Percentiles rank a stretch among this genome's conserved stretches.
Evolutionary conservation across 106 monocot species (phyloP).

Genomic region (Hemerocallis citrina): DNA sequence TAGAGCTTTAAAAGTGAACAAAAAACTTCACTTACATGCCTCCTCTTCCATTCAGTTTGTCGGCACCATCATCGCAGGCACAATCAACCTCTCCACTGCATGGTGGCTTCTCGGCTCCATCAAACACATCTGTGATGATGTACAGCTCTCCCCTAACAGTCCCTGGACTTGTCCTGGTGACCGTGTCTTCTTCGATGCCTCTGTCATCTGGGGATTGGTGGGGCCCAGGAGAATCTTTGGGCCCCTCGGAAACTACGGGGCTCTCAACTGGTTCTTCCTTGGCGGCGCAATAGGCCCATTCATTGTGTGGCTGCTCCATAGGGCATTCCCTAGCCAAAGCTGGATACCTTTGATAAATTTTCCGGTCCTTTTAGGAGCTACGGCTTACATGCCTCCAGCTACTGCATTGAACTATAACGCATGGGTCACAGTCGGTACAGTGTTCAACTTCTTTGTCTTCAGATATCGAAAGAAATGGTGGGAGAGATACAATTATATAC

Average conservation of each 20-base stretch:
- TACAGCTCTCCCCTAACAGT: slow-evolving; percentile 51
- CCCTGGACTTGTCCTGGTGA: slow-evolving; percentile 93
- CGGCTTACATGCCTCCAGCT: slow-evolving; percentile 80
- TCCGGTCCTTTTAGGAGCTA: slow-evolving; percentile 78
- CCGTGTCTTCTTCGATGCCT: slow-evolving; percentile 89
- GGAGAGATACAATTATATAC: slow-evolving; percentile 69
- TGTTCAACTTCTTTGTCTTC: slow-evolving; percentile 90
- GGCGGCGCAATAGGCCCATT: slow-evolving; percentile 61
- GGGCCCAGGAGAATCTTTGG: slow-evolving; percentile 19
- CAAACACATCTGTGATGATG: slow-evolving; percentile 55
- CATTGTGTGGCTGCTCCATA: slow-evolving; percentile 81
- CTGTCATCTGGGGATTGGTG: slow-evolving; percentile 83
- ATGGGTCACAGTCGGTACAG: slow-evolving; percentile 54
- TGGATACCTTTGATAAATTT: slow-evolving; percentile 86
- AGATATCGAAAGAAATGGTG: slow-evolving; percentile 75
- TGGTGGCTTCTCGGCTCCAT: slow-evolving; percentile 89
- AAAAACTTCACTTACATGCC: background rate
- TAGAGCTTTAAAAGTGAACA: background rate
- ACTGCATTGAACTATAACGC: slow-evolving; percentile 70
- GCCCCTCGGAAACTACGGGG: slow-evolving; percentile 11
- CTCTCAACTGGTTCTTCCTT: slow-evolving; percentile 79
- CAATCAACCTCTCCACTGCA: slow-evolving; percentile 64
- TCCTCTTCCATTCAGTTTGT: slow-evolving; percentile 29
- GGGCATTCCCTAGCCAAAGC: slow-evolving; percentile 37
- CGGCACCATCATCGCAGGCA: slow-evolving; percentile 81